Evolutionary conservation across 192 early-diverging fungal genomes (phyloP).

Genomic region (Kickxella alabastrina): DNA sequence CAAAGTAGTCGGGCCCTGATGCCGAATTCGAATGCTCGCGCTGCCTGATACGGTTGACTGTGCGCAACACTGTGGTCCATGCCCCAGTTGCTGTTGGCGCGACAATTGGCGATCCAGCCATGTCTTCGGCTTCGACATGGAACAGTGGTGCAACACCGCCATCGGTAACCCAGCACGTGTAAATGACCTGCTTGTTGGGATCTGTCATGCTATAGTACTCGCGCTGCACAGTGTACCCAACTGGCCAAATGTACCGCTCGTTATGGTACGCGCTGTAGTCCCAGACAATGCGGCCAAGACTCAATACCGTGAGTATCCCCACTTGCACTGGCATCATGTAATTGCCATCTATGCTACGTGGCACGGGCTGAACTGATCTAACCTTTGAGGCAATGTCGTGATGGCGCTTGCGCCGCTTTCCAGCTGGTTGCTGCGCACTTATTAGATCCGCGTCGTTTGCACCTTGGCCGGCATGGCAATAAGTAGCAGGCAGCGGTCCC

Average conservation of each 20-base stretch:
- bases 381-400: slow-evolving; percentile 41
- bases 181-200: slow-evolving; percentile 54
- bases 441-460: too few species aligned
- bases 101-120: slow-evolving; percentile 59
- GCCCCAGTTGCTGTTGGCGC: slow-evolving; percentile 83
- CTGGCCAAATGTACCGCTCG: slow-evolving; percentile 89
- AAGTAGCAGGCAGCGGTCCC: too few species aligned
- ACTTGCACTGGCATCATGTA: slow-evolving; percentile 73
- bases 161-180: slow-evolving; percentile 68
- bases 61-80: slow-evolving; percentile 79
- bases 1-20: slow-evolving; percentile 88
- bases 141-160: slow-evolving; percentile 77
- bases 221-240: slow-evolving; percentile 72
- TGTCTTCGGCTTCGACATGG: slow-evolving; percentile 80
- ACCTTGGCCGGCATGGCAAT: too few species aligned
- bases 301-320: slow-evolving; percentile 71
- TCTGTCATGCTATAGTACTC: slow-evolving; percentile 74
- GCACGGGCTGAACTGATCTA: slow-evolving; percentile 42
- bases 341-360: slow-evolving; percentile 59
- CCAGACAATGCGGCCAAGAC: slow-evolving; percentile 69
- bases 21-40: slow-evolving; percentile 78
- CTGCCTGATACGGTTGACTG: slow-evolving; percentile 73
- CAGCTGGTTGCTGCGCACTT: slow-evolving; percentile 2
- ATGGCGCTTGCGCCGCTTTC: slow-evolving; percentile 41
- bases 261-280: slow-evolving; percentile 79